Percentiles rank a stretch among this genome's conserved stretches.
These are phyloP conservation scores for Talaromyces sp. DNA, from an alignment of 2,329 filamentous ascomycete species.

Conservation along the genomic window DNA sequence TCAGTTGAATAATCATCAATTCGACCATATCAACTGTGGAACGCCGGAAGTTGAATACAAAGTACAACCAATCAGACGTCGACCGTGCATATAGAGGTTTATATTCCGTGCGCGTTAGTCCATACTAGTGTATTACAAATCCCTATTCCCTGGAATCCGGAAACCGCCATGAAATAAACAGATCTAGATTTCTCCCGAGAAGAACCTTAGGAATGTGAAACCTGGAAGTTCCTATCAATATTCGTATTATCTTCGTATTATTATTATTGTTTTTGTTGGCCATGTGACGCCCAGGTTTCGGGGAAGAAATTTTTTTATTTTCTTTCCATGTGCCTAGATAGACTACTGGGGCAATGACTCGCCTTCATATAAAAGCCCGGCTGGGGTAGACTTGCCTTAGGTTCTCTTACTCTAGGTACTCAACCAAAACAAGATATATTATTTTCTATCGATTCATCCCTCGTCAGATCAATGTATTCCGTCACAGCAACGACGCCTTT, in stretches of 20 bases:
- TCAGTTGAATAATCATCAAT: too few relatives aligned
- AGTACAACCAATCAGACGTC: neutral
- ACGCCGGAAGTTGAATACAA: neutral
- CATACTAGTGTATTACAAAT: neutral
- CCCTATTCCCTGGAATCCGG: neutral
- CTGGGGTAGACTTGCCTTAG: neutral
- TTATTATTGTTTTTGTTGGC: neutral
- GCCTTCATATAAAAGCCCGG: slow-evolving; percentile 1
- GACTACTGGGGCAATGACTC: neutral
- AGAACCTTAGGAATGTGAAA: neutral
- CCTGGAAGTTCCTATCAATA: neutral
- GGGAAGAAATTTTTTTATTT: neutral
- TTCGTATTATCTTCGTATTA: neutral
- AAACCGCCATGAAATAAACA: neutral
- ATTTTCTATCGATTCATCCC: neutral
- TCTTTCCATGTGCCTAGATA: neutral
- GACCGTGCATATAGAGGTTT: neutral
- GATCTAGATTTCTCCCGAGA: neutral
- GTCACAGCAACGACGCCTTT: slow-evolving; percentile 20
- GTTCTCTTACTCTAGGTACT: neutral
- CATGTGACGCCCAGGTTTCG: slow-evolving; percentile 8
- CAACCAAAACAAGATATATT: neutral
- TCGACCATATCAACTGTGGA: too few relatives aligned
- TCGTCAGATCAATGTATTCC: slow-evolving; percentile 22
- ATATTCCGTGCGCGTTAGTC: neutral